phyloP scores from a whole-genome alignment of 495 filamentous ascomycete genomes.

The Peziza echinospora region DNA sequence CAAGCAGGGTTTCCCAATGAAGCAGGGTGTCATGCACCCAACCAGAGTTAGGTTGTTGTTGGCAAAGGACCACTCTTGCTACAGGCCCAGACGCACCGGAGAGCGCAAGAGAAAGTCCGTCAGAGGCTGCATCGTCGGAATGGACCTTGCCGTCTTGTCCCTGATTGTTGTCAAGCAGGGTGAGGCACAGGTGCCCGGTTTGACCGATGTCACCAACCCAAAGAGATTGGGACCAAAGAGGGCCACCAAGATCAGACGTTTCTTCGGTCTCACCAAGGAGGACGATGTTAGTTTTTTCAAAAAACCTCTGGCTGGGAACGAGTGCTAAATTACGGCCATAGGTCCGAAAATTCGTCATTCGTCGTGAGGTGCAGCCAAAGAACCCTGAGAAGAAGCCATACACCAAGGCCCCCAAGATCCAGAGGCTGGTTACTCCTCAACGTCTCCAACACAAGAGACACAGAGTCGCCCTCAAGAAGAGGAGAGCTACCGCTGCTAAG shows the following conservation, averaged over 20 bases:
- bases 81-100: slow-evolving; percentile 87
- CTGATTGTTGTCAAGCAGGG: slow-evolving; percentile 94
- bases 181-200: slow-evolving; percentile 72
- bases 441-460: slow-evolving; percentile 99
- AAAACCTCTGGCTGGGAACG: slow-evolving; percentile 14
- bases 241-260: slow-evolving; percentile 95
- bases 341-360: slow-evolving; percentile 98
- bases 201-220: slow-evolving; percentile 91
- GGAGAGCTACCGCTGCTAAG: slow-evolving; percentile 78
- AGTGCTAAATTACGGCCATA: slow-evolving; percentile 21
- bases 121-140: slow-evolving; percentile 90
- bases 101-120: slow-evolving; percentile 98
- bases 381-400: slow-evolving; percentile 87
- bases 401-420: slow-evolving; percentile 99
- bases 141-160: slow-evolving; percentile 82
- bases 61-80: slow-evolving; percentile 84
- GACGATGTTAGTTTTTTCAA: slow-evolving; percentile 74
- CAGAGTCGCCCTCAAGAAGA: slow-evolving; percentile 89
- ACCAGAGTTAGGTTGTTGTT: slow-evolving; percentile 93
- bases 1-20: slow-evolving; percentile 99
- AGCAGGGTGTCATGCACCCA: slow-evolving; percentile 97
- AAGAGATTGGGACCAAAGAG: slow-evolving; percentile 98
- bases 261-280: slow-evolving; percentile 98
- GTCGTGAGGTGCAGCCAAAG: slow-evolving; percentile 88
- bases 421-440: slow-evolving; percentile 97